Base-by-base conservation (phyloP, 1,139 yeast species). In the Candida glucosophila region DNA sequence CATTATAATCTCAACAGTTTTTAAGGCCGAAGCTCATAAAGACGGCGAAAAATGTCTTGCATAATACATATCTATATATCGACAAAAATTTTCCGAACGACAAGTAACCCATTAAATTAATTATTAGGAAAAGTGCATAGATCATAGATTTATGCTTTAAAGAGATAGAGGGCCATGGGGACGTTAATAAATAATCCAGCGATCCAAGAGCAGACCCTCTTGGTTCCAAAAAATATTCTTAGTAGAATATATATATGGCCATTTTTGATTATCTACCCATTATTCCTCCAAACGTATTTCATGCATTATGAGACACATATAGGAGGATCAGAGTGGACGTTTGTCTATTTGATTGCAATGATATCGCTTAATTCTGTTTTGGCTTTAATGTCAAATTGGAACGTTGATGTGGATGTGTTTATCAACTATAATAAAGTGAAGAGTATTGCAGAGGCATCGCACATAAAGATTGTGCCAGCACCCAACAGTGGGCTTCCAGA, bases 311-410 rank as follows among this genome's bases (percentile, higher is more conserved):
- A 90, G 31, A 62, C 57, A 29, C 83, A 83, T 48, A 79, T 90
- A 41, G 78, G 69, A 28, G 95, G 95, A 17, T 58, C 67, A 27
- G 86, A 78, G 55, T 77, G 85, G 85, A 90, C 97, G 1, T 85
- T 83, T 53, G 93, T 90, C 19, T 88, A 75, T 44, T 59, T 85
- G 23, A 80, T 93, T 31, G 54, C 85, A 6, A 66, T 88, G 29
- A 53, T 79, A 17, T 75, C 95, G 5, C 35, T 80, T 30, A 92
- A 90, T 48, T 59, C 77, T 32, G 61, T 90, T 49, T 58, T 90
- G 31, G 72, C 90, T 79, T 70, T 90, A 50, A 73, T 86, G 74
- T 96, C 98, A n/a, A 81, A 81, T 47, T 90, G 99, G 99, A 85
- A 78, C 47, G 71, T 86, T 31, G 67, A 73, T 29, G 58, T 90